phyloP scores from a whole-genome alignment of 768 basidiomycete genomes.

The Suillus variegatus region DNA sequence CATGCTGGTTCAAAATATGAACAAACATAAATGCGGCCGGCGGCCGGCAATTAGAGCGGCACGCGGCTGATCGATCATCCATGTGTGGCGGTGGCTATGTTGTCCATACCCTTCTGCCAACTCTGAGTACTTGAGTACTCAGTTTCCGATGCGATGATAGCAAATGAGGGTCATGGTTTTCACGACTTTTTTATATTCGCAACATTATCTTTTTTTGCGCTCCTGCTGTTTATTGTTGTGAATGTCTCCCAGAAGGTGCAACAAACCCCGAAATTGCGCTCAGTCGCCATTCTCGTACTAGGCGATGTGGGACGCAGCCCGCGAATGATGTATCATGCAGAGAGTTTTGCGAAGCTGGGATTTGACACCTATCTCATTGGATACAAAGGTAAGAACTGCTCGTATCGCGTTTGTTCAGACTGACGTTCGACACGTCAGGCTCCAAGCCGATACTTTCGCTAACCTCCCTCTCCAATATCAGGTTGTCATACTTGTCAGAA shows the following conservation, averaged over 20 bases:
- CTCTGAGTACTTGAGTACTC: too few relatives aligned
- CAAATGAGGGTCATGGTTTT: not conserved
- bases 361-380: constrained; percentile 84
- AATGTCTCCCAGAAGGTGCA: constrained; percentile 19
- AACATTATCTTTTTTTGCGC: constrained; percentile 11
- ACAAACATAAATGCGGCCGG: not conserved
- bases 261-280: constrained; percentile 44
- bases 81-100: not conserved
- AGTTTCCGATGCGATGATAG: constrained; percentile 10
- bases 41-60: too few relatives aligned
- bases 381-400: constrained; percentile 66
- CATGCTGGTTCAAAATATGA: not conserved
- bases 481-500: constrained; percentile 66
- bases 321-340: constrained; percentile 98
- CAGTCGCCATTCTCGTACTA: constrained; percentile 88
- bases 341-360: constrained; percentile 81
- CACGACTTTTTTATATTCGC: constrained; percentile 9
- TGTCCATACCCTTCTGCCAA: not conserved
- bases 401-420: not conserved
- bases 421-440: constrained; percentile 44
- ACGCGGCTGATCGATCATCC: too few relatives aligned
- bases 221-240: constrained; percentile 18
- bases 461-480: constrained; percentile 62
- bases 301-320: constrained; percentile 97
- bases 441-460: constrained; percentile 78